These are phyloP conservation scores for Rugosomyces carneus DNA, from an alignment of 1,284 basidiomycete genomes.

Conservation along the genomic window DNA sequence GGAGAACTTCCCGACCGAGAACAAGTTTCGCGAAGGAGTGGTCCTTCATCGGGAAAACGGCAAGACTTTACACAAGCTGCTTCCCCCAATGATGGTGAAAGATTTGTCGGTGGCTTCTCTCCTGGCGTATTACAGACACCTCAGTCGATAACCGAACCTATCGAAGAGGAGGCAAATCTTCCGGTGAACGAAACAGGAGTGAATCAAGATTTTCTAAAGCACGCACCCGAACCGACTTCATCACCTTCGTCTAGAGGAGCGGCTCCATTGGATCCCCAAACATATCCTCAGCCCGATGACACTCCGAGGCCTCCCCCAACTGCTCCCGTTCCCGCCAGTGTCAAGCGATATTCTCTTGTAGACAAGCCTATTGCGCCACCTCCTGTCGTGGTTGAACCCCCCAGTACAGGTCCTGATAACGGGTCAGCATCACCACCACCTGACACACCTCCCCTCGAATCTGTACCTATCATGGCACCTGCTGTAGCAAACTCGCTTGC, in stretches of 20 bases:
- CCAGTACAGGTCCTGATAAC: slow-evolving; percentile 32
- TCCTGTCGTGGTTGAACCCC: slow-evolving; percentile 52
- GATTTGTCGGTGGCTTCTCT: slow-evolving; percentile 50
- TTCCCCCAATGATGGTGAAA: slow-evolving; percentile 31
- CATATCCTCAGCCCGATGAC: slow-evolving; percentile 11
- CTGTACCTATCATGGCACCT: slow-evolving; percentile 48
- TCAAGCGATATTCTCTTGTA: slow-evolving; percentile 73
- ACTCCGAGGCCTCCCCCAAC: slow-evolving; percentile 12
- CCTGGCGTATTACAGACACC: slow-evolving; percentile 27
- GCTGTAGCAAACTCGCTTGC: slow-evolving; percentile 71
- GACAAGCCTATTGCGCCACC: slow-evolving; percentile 53
- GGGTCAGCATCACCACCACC: slow-evolving; percentile 30
- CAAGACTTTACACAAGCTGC: slow-evolving; percentile 25
- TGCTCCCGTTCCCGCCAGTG: slow-evolving; percentile 44
- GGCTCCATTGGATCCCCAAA: slow-evolving; percentile 11
- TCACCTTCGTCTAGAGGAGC: slow-evolving; percentile 14
- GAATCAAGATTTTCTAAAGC: slow-evolving; percentile 11
- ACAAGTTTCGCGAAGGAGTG: slow-evolving; percentile 25
- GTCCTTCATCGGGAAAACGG: slow-evolving; percentile 27
- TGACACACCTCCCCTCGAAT: slow-evolving; percentile 39
- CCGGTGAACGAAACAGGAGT: slow-evolving; percentile 16
- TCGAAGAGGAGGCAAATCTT: slow-evolving; percentile 15
- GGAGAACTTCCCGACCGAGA: slow-evolving; percentile 25
- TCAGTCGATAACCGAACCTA: slow-evolving; percentile 14
- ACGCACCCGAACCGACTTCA: slow-evolving; percentile 8